Base-by-base conservation (phyloP, 1,284 basidiomycete species). In the Calocybe gambosa region DNA sequence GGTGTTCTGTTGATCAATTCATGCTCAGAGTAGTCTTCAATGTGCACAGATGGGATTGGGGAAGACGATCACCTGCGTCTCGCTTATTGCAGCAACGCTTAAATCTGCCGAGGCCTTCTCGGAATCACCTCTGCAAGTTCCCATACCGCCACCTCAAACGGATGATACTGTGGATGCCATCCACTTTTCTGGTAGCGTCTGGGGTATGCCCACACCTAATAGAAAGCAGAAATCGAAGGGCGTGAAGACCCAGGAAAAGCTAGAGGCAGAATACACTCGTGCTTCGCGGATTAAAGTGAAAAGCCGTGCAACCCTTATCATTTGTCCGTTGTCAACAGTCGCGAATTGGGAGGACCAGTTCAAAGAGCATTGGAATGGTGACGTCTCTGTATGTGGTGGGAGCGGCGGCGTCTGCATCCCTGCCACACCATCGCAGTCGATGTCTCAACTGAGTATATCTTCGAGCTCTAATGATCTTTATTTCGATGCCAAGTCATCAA, bases 281-380 rank as follows among this genome's bases (percentile, higher is more conserved):
- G 73, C 76, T 29, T 80, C 82, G 55, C 78, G 86, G 19, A 82
- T 96, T 57, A 87, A 87, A 62, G 68, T 74, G 23, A 83, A 85
- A 55, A 91, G 88, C 58, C 82, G 93, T 39, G 96, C 88, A 6
- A 98, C 96, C 0, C 69, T 99, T 13, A 90, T 99, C 55, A 80
- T 99, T 20, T 98, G 96, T 57, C 96, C 96, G 6, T 74, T 99
- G 45, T 95, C 93, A 18, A 97, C 96, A 1, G 91, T 99, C 1
- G 84, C 90, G 39, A 99, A 98, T 61, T 99, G 96, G 96, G 95
- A 99, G 66, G 92, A 96, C 53, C 96, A 99, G 65, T 89, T 99
- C 62, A 80, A 85, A 50, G 94, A 98, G 62, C 96, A 99, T 66
- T 93, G 91, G 91, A 79, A 78, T 50, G 90, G 91, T 10, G 78